phyloP scores from a whole-genome alignment of 1,284 basidiomycete genomes.

The Boletus smithii region DNA sequence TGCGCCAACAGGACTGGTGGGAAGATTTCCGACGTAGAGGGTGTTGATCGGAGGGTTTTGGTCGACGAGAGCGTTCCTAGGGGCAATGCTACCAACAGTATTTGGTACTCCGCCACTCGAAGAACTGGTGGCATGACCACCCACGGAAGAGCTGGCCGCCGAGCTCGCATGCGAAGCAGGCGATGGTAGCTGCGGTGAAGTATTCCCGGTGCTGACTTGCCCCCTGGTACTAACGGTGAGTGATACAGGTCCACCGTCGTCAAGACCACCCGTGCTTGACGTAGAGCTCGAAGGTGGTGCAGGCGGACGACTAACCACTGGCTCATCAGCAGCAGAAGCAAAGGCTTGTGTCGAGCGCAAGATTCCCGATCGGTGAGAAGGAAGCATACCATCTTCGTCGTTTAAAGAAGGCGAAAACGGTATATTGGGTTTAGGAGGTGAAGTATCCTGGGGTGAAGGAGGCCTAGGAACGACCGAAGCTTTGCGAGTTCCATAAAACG shows the following conservation, averaged over 20 bases:
- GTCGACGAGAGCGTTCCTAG: constrained; percentile 66
- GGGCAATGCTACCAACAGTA: constrained; percentile 24
- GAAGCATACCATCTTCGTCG: constrained; percentile 35
- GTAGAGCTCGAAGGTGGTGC: constrained; percentile 30
- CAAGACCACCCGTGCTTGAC: constrained; percentile 27
- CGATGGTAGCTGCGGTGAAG: constrained; percentile 50
- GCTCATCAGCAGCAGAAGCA: constrained; percentile 24
- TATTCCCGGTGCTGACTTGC: constrained; percentile 34
- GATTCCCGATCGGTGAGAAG: constrained; percentile 38
- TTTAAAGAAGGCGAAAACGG: constrained; percentile 24
- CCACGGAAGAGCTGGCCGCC: constrained; percentile 25
- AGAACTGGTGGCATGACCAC: constrained; percentile 35
- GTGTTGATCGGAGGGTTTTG: constrained; percentile 95
- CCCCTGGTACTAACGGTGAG: constrained; percentile 52
- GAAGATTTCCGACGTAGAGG: constrained; percentile 91
- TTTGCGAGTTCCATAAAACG: constrained; percentile 31
- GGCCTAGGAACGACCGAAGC: constrained; percentile 22
- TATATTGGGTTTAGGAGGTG: constrained; percentile 23
- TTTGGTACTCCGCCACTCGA: constrained; percentile 29
- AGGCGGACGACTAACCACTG: constrained; percentile 21
- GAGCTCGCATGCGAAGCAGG: constrained; percentile 45
- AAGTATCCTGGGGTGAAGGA: constrained; percentile 28
- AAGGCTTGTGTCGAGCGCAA: constrained; percentile 32
- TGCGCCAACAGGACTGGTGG: constrained; percentile 56
- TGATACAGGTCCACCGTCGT: constrained; percentile 26